Evolutionary conservation across 1,284 basidiomycete species (phyloP).

Genomic region (Wallemia hederae): DNA sequence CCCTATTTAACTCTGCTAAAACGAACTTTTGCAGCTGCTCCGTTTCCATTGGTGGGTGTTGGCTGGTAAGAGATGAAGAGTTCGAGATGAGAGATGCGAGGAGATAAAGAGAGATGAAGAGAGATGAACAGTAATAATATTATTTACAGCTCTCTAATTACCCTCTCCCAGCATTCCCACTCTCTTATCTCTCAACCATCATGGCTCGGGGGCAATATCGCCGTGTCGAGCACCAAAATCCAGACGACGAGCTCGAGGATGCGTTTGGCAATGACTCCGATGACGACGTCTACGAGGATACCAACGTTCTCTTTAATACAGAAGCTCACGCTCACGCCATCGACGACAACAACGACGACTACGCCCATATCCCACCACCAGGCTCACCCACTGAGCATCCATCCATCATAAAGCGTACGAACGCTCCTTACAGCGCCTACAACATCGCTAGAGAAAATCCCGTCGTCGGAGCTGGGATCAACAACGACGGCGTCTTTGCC

Average conservation of each 20-base stretch:
- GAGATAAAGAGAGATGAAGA: background rate
- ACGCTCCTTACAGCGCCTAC: background rate
- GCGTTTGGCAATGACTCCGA: background rate
- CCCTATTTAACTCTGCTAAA: conserved; percentile 30
- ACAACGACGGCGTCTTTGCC: conserved; percentile 84
- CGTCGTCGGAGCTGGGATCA: conserved; percentile 35
- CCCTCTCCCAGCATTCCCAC: background rate
- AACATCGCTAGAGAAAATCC: conserved; percentile 2
- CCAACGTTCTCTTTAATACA: conserved; percentile 2
- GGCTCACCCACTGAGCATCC: conserved; percentile 2
- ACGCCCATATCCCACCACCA: conserved; percentile 3
- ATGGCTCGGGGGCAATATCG: background rate
- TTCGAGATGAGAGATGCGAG: background rate
- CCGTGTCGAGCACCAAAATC: background rate
- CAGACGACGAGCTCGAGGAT: background rate
- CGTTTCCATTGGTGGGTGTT: conserved; percentile 20
- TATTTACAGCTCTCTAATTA: background rate
- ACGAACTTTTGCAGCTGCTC: conserved; percentile 32
- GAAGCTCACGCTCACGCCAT: conserved; percentile 1
- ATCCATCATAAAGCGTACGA: background rate
- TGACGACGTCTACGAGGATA: background rate
- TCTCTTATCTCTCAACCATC: background rate
- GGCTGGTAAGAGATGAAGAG: conserved; percentile 1
- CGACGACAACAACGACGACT: conserved; percentile 4
- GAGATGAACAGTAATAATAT: background rate